Evolutionary conservation across 2,329 filamentous ascomycete species (phyloP).

Genomic region (Alternaria longipes): DNA sequence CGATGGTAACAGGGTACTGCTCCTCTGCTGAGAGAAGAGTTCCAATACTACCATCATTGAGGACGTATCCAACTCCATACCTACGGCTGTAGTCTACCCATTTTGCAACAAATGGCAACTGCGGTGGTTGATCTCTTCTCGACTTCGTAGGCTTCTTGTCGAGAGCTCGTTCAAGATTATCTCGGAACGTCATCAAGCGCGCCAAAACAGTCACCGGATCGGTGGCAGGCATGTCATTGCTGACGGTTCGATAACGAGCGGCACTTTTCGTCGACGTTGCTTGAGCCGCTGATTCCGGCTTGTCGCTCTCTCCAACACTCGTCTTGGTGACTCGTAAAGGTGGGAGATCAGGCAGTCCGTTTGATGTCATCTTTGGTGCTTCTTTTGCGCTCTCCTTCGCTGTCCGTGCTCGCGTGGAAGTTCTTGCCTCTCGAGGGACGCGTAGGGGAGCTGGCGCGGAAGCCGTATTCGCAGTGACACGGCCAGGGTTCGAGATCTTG

Average conservation of each 20-base stretch:
- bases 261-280: slow-evolving; percentile 31
- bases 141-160: slow-evolving; percentile 48
- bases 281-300: slow-evolving; percentile 28
- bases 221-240: slow-evolving; percentile 48
- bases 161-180: slow-evolving; percentile 58
- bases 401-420: slow-evolving; percentile 37
- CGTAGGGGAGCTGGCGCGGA: slow-evolving; percentile 40
- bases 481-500: slow-evolving; percentile 47
- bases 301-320: slow-evolving; percentile 30
- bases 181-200: slow-evolving; percentile 55
- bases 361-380: slow-evolving; percentile 32
- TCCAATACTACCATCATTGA: slow-evolving; percentile 82
- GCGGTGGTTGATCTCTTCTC: slow-evolving; percentile 61
- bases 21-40: slow-evolving; percentile 64
- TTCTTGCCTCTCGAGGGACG: slow-evolving; percentile 39
- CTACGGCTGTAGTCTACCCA: slow-evolving; percentile 93
- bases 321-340: slow-evolving; percentile 35
- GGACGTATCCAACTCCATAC: slow-evolving; percentile 83
- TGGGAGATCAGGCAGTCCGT: slow-evolving; percentile 36
- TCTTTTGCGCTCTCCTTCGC: slow-evolving; percentile 37
- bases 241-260: slow-evolving; percentile 35
- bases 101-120: slow-evolving; percentile 69
- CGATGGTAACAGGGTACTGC: slow-evolving; percentile 70
- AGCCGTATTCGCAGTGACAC: slow-evolving; percentile 43
- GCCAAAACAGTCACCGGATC: slow-evolving; percentile 58